A percentile compares a stretch with the other conserved stretches of the same genome.
phyloP scores from a whole-genome alignment of 371 early-diverging fungal genomes.

The Mortierella sp. region DNA sequence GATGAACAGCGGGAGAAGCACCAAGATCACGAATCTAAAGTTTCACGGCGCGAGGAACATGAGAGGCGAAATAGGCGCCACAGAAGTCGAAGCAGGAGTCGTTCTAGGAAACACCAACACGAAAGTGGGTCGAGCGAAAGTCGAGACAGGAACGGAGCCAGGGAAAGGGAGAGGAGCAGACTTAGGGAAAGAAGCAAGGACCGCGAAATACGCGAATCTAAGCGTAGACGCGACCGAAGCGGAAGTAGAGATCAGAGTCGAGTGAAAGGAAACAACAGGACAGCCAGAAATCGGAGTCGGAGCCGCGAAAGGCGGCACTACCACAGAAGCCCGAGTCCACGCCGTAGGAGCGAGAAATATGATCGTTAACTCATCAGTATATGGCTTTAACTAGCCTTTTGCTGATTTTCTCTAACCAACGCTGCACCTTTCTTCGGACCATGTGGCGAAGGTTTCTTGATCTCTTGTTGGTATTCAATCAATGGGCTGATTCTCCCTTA shows the following conservation, averaged over 20 bases:
- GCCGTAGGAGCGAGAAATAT: too few species aligned
- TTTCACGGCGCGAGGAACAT: not conserved
- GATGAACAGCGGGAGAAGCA: not conserved
- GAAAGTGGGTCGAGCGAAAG: conserved; percentile 1
- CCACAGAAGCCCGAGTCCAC: not conserved
- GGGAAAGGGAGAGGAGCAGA: not conserved
- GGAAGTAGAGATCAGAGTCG: not conserved
- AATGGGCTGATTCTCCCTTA: too few species aligned
- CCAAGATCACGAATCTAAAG: not conserved
- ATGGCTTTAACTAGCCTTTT: too few species aligned
- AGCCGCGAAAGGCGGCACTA: conserved; percentile 1
- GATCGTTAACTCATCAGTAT: too few species aligned
- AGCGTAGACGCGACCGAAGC: not conserved
- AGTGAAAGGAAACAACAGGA: not conserved
- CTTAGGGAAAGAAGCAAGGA: not conserved
- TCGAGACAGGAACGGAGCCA: conserved; percentile 1
- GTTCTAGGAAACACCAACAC: not conserved
- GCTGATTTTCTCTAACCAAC: too few species aligned
- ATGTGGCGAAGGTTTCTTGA: too few species aligned
- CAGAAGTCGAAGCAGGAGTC: conserved; percentile 17
- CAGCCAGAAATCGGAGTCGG: conserved; percentile 13
- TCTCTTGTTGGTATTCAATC: too few species aligned
- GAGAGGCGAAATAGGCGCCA: conserved; percentile 9
- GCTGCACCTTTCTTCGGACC: too few species aligned
- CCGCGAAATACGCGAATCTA: not conserved